Percentiles rank a stretch among this genome's conserved stretches.
Conservation (phyloP, 495 filamentous ascomycete genomes). For the Melanomma pulvis-pyrius region DNA sequence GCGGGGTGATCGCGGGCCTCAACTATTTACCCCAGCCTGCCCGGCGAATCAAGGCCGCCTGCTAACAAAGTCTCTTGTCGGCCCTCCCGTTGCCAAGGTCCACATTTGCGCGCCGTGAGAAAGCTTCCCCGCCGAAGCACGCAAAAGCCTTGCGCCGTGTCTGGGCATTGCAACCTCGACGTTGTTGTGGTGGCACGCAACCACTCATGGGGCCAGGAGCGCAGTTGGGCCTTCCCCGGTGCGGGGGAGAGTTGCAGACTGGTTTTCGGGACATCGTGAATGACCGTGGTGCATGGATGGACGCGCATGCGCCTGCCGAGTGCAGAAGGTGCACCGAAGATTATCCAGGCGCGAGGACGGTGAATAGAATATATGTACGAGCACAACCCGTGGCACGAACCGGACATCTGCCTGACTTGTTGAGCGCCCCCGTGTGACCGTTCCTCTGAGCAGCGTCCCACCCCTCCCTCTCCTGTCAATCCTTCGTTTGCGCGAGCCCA, state of each 20-base stretch:
- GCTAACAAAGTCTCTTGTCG: background rate
- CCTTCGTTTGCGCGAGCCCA: background rate
- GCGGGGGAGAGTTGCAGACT: background rate
- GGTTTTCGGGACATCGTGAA: background rate
- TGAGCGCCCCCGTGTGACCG: background rate
- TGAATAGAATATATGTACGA: constrained; percentile 1
- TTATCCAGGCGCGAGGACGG: background rate
- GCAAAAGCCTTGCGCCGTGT: constrained; percentile 28
- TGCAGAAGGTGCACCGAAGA: background rate
- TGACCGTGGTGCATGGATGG: background rate
- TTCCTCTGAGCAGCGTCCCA: background rate
- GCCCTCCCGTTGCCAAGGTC: constrained; percentile 22
- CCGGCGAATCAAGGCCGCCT: background rate
- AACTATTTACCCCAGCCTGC: constrained; percentile 6
- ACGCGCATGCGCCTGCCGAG: background rate
- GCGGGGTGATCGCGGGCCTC: constrained; percentile 8
- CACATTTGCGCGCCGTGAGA: background rate
- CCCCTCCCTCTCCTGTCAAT: background rate
- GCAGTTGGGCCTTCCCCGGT: background rate
- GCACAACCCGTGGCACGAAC: background rate
- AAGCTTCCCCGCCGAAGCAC: constrained; percentile 24
- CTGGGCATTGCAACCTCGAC: constrained; percentile 28
- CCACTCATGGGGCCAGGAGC: background rate
- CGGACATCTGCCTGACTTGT: background rate
- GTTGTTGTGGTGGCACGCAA: background rate